Percentiles rank a stretch among this genome's conserved stretches.
Evolutionary conservation across 345 rosid species (phyloP).

Genomic region (Salix caprea): DNA sequence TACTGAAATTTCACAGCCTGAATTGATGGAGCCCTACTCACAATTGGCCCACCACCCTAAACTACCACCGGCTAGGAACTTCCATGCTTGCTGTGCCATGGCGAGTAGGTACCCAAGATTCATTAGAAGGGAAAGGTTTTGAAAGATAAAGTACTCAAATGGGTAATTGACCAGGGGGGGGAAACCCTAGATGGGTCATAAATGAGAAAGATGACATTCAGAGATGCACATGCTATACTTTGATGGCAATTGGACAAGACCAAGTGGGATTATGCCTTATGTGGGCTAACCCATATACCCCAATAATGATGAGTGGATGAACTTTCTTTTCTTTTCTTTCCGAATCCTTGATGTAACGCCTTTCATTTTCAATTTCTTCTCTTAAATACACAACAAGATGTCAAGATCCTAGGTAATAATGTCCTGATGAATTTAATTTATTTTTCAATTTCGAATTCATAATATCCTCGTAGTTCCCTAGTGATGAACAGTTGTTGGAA

Average conservation of each 20-base stretch:
- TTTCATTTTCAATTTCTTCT: conserved; percentile 8
- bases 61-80: not conserved
- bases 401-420: not conserved
- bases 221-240: not conserved
- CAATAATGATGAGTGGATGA: conserved; percentile 10
- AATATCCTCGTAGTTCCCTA: not conserved
- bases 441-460: not conserved
- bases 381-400: not conserved
- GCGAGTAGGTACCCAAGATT: not conserved
- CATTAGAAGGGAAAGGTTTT: not conserved
- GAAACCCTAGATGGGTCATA: not conserved
- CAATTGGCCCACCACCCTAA: not conserved
- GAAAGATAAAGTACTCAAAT: not conserved
- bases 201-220: not conserved
- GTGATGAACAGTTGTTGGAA: not conserved
- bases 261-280: not conserved
- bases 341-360: not conserved
- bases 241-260: conserved; percentile 3
- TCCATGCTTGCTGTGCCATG: too few species aligned
- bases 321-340: not conserved
- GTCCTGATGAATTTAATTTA: not conserved
- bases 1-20: not conserved
- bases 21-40: not conserved
- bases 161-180: not conserved
- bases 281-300: conserved; percentile 15